Evolutionary conservation across 805 yeast species (phyloP).

Genomic region (Starmerella vaccinii): DNA sequence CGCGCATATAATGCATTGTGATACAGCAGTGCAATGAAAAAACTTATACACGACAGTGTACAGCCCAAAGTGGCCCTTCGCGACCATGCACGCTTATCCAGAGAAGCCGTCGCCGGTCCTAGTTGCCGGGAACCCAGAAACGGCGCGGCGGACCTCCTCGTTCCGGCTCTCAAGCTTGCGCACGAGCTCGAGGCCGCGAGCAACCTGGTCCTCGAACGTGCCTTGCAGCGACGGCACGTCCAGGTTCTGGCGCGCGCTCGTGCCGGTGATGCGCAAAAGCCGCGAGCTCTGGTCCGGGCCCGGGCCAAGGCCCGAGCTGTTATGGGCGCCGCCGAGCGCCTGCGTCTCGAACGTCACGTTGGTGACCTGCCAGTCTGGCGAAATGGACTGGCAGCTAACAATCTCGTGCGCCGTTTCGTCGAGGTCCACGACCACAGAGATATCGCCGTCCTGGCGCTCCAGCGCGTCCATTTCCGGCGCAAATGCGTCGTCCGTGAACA

Average conservation of each 20-base stretch:
- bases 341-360: constrained; percentile 22
- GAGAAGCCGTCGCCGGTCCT: too few relatives aligned
- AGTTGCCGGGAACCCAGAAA: constrained; percentile 3
- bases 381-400: constrained; percentile 29
- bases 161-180: constrained; percentile 19
- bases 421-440: constrained; percentile 32
- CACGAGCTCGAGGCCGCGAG: constrained; percentile 15
- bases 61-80: too few relatives aligned
- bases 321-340: constrained; percentile 18
- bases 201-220: constrained; percentile 15
- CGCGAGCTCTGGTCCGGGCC: constrained; percentile 15
- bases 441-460: constrained; percentile 28
- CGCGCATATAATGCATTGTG: too few relatives aligned
- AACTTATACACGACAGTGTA: too few relatives aligned
- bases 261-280: background rate
- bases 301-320: constrained; percentile 20
- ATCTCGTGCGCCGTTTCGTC: constrained; percentile 30
- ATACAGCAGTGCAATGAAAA: too few relatives aligned
- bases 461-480: constrained; percentile 29
- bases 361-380: constrained; percentile 34
- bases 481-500: constrained; percentile 33
- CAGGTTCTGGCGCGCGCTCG: constrained; percentile 14
- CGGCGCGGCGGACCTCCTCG: constrained; percentile 14
- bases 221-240: constrained; percentile 21
- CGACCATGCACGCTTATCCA: too few relatives aligned